Evolutionary conservation across 169 alveolate genomes (phyloP), one percentile per base, ranked within the genome.

Genomic region (Babesia gibsoni): DNA sequence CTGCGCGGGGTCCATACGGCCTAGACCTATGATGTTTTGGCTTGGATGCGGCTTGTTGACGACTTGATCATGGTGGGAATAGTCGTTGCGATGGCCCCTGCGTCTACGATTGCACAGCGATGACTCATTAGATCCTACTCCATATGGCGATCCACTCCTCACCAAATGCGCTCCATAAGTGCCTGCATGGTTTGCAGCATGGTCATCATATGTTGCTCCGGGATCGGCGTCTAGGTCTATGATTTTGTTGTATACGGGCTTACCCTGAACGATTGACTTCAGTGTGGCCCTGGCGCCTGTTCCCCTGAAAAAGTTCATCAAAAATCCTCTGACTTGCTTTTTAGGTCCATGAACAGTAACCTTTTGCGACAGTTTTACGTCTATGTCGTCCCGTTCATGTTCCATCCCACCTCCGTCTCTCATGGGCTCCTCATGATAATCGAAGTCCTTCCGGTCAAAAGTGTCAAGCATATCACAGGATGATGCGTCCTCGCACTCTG

Each of bases 271-370:
- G 12, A 61, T 46, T 1, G 72, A 61, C 48, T 45, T 61, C 18
- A 61, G 10, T 7, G 72, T 61, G 3, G 72, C 72, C 58, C 29
- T 61, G 4, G 72, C 57, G 29, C 72, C 72, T 23, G 30, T 61
- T 22, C 72, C 49, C 46, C 72, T n/a, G 45, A 61, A 61, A 33
- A 61, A 61, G n/a, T 61, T 61, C 0, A 61, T 46, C 22, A 61
- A 61, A 45, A 61, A 61, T 25, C 72, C 72, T 14, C 61, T 61
- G n/a, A n/a, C n/a, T n/a, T n/a, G n/a, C n/a, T n/a, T n/a, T n/a
- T n/a, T n/a, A n/a, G n/a, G n/a, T n/a, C n/a, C n/a, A n/a, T n/a
- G n/a, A n/a, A n/a, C n/a, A n/a, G n/a, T n/a, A n/a, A n/a, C n/a
- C n/a, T n/a, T n/a, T n/a, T n/a, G n/a, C n/a, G n/a, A n/a, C n/a